phyloP scores from a whole-genome alignment of 2,329 filamentous ascomycete species.

The Penicillium occitanis region DNA sequence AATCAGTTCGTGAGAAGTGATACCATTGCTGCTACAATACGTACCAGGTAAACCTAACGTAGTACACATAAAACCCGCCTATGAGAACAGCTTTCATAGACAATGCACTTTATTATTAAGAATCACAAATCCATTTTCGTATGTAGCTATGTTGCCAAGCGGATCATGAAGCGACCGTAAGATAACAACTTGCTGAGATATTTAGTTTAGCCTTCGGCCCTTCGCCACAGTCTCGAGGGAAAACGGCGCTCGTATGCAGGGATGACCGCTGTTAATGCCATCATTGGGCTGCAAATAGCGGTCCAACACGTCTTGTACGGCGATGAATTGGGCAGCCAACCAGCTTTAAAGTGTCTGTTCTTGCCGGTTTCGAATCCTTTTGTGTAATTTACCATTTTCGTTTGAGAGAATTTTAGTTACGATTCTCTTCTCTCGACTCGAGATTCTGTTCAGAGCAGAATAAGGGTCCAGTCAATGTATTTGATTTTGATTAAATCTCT shows the following conservation, averaged over 20 bases:
- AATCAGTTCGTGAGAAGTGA: background rate
- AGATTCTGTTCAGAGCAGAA: background rate
- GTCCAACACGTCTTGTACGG: slow-evolving; percentile 18
- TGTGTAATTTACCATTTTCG: slow-evolving; percentile 1
- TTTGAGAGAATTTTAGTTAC: background rate
- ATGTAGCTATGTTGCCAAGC: background rate
- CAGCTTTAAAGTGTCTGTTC: slow-evolving; percentile 1
- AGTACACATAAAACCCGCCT: background rate
- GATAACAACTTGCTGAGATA: background rate
- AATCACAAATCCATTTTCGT: background rate
- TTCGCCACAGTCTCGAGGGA: background rate
- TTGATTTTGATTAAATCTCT: background rate
- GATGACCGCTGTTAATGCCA: slow-evolving; percentile 21
- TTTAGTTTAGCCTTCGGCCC: background rate
- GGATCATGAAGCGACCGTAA: background rate
- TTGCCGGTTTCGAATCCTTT: background rate
- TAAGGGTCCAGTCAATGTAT: background rate
- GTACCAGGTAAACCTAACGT: background rate
- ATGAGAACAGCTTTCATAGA: background rate
- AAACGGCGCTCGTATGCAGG: slow-evolving; percentile 14
- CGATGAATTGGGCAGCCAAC: slow-evolving; percentile 20
- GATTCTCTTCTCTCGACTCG: background rate
- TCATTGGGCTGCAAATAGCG: slow-evolving; percentile 21
- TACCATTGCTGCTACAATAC: background rate
- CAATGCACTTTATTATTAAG: background rate